phyloP scores from a whole-genome alignment of 2,329 filamentous ascomycete genomes.

The Ascochyta fabae region DNA sequence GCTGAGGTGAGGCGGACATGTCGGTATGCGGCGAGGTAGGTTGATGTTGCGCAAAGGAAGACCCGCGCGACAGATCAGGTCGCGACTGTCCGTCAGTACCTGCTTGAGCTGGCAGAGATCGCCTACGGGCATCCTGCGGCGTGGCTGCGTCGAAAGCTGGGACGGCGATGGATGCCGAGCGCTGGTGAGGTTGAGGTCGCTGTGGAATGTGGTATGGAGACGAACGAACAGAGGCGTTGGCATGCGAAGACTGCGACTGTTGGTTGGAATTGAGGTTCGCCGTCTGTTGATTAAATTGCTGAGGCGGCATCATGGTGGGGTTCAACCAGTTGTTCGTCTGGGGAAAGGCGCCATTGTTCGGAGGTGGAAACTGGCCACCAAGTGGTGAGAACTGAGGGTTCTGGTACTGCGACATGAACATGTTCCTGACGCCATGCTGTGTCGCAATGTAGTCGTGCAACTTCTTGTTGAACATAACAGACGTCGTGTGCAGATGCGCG shows the following conservation, averaged over 20 bases:
- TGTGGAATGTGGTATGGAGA: constrained; percentile 56
- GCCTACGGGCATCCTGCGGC: constrained; percentile 44
- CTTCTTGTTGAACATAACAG: constrained; percentile 66
- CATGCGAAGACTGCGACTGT: constrained; percentile 26
- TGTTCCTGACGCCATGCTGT: constrained; percentile 63
- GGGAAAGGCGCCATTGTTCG: constrained; percentile 29
- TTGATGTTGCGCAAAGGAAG: constrained; percentile 26
- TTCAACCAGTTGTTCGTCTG: constrained; percentile 38
- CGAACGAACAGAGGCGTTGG: constrained; percentile 47
- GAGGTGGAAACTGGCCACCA: constrained; percentile 24
- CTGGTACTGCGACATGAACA: constrained; percentile 42
- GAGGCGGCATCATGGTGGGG: constrained; percentile 43
- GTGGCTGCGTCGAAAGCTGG: constrained; percentile 46
- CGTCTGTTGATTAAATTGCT: constrained; percentile 40
- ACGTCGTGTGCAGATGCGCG: constrained; percentile 66
- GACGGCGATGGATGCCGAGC: constrained; percentile 54
- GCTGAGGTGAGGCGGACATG: constrained; percentile 21
- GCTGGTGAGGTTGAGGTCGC: constrained; percentile 48
- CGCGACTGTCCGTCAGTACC: constrained; percentile 22
- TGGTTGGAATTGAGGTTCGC: constrained; percentile 27
- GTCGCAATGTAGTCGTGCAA: constrained; percentile 65
- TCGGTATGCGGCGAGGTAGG: constrained; percentile 33
- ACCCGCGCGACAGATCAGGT: constrained; percentile 29
- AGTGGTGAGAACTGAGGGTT: constrained; percentile 26
- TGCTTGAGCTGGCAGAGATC: constrained; percentile 52